A percentile compares a stretch with the other conserved stretches of the same genome.
Conservation (phyloP, 495 filamentous ascomycete species). For the Penicillium ucsense region DNA sequence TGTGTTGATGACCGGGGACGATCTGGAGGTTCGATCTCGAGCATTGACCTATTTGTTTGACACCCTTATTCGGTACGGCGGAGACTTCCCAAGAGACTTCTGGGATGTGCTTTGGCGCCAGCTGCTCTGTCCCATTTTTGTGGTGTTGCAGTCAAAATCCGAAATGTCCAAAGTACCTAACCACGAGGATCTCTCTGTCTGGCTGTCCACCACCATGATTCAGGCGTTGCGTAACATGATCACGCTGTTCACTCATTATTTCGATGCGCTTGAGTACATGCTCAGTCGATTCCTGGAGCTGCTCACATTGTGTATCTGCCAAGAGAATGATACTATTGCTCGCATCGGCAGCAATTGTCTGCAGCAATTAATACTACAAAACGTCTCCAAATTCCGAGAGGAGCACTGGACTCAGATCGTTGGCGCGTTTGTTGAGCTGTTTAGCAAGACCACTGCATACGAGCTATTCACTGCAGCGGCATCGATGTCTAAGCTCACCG, state of each 20-base stretch:
- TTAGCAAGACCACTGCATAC: constrained; percentile 86
- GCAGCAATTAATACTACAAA: constrained; percentile 91
- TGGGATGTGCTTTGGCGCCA: constrained; percentile 99
- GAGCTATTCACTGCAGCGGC: constrained; percentile 85
- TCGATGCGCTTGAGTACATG: constrained; percentile 92
- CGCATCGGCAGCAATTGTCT: constrained; percentile 96
- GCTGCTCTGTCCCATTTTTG: constrained; percentile 94
- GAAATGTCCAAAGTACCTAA: constrained; percentile 91
- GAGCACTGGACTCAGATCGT: constrained; percentile 93
- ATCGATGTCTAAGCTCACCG: constrained; percentile 33
- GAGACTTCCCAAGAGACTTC: constrained; percentile 85
- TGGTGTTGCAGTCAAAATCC: constrained; percentile 89
- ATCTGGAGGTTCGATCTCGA: constrained; percentile 86
- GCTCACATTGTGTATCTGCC: constrained; percentile 89
- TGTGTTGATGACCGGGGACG: constrained; percentile 97
- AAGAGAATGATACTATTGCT: constrained; percentile 98
- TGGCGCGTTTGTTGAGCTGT: constrained; percentile 87
- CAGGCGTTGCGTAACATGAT: constrained; percentile 98
- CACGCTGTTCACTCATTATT: constrained; percentile 95
- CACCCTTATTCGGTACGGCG: constrained; percentile 77
- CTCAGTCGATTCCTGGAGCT: constrained; percentile 89
- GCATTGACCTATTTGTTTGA: constrained; percentile 96
- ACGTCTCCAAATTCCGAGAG: constrained; percentile 78
- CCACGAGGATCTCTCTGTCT: constrained; percentile 95
- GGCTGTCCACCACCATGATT: constrained; percentile 99